Evolutionary conservation across 345 rosid species (phyloP), one percentile per base, ranked within the genome.

Genomic region (Euphorbia peplus): DNA sequence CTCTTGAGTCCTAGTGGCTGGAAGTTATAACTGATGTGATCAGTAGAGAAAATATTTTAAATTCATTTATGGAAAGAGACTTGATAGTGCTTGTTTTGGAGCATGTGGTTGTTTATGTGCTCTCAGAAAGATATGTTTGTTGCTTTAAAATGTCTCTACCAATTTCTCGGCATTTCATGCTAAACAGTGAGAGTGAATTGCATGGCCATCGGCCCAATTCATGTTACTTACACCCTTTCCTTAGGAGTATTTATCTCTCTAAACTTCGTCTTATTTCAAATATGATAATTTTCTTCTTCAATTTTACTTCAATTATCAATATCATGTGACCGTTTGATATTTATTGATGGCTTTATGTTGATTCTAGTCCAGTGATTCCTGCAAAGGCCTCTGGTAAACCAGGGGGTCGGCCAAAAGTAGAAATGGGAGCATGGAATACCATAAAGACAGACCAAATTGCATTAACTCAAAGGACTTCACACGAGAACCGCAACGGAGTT

Each of bases 401-500:
- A 60, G 73, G 42, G 70, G 28, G 25, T 37, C 71, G 72, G 58
- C 78, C 84, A 63, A 82, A 80, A 72, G 70, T 70, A 44, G 96
- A 86, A 73, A 68, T 73, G 64, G 88, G 87, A 66, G 66, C 75
- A 22, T 92, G 98, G 93, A 85, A 78, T 25, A 82, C 90, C 47
- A 88, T 86, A 32, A 87, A 84, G 81, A 55, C 69, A 56, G 79
- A 59, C 46, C 71, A 77, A 63, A 47, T 61, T 48, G 72, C 58
- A 25, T 47, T 57, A 18, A 73, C 69, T 46, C 73, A 56, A 67
- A 68, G 73, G 67, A 57, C 66, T 53, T 39, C 63, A 29, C 39
- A 14, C 16, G 61, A 57, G 75, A 68, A 78, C 66, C 73, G 56
- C 71, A 83, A 70, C 64, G 73, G 68, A 63, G 67, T 68, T 70